Evolutionary conservation across 2,329 filamentous ascomycete species (phyloP).

Genomic region (Hymenoscyphus scutula): DNA sequence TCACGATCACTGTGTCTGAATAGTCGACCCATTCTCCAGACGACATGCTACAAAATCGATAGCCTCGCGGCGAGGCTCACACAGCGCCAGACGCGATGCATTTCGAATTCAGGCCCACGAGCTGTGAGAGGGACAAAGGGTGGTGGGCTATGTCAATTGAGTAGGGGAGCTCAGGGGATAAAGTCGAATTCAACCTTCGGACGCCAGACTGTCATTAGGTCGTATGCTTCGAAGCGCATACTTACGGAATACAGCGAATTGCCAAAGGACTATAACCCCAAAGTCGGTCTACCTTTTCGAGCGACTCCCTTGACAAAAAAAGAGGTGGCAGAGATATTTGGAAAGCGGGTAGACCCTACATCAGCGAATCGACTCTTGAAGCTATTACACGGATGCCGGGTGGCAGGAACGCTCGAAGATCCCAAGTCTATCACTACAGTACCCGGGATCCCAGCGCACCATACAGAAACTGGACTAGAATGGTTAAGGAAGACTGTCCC

Average conservation of each 20-base stretch:
- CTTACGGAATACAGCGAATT: slow-evolving; percentile 56
- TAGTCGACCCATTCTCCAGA: slow-evolving; percentile 23
- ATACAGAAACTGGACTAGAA: slow-evolving; percentile 48
- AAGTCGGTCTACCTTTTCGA: slow-evolving; percentile 53
- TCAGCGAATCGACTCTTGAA: slow-evolving; percentile 53
- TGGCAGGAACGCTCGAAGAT: slow-evolving; percentile 63
- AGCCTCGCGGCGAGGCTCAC: slow-evolving; percentile 27
- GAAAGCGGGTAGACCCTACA: slow-evolving; percentile 43
- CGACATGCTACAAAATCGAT: slow-evolving; percentile 28
- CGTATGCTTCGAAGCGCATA: slow-evolving; percentile 29
- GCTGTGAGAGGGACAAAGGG: not conserved
- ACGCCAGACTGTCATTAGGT: slow-evolving; percentile 14
- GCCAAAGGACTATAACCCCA: slow-evolving; percentile 56
- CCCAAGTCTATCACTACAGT: slow-evolving; percentile 39
- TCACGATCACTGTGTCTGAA: slow-evolving; percentile 28
- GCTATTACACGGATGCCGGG: slow-evolving; percentile 60
- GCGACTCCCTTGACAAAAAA: slow-evolving; percentile 46
- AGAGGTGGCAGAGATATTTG: slow-evolving; percentile 51
- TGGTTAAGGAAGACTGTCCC: slow-evolving; percentile 55
- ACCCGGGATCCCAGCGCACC: slow-evolving; percentile 25
- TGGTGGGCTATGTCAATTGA: not conserved
- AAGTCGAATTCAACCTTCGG: not conserved
- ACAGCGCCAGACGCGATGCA: slow-evolving; percentile 20
- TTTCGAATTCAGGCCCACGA: slow-evolving; percentile 13
- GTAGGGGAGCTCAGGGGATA: not conserved